Evolutionary conservation across 2,329 filamentous ascomycete genomes (phyloP).

Genomic region (Coniella vitis): DNA sequence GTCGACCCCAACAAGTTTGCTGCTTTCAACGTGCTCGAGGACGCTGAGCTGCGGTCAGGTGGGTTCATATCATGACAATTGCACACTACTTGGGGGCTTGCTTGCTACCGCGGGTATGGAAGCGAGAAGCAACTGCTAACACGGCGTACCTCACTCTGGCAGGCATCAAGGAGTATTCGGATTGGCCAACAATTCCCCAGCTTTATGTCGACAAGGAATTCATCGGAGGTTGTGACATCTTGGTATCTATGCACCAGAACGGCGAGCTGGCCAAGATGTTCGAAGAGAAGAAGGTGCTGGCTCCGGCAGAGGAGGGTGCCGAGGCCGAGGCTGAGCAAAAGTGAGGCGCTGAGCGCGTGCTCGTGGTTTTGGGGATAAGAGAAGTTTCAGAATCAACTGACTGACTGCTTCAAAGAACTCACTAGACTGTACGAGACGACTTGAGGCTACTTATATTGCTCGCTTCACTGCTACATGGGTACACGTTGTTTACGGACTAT

Average conservation of each 20-base stretch:
- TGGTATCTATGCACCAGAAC: conserved; percentile 95
- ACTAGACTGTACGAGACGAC: not conserved
- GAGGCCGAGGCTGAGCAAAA: conserved; percentile 25
- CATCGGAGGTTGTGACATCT: conserved; percentile 92
- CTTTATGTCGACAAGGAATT: conserved; percentile 95
- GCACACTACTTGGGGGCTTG: not conserved
- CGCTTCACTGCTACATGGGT: not conserved
- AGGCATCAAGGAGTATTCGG: conserved; percentile 99
- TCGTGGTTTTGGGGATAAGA: too few species aligned
- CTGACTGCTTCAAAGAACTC: not conserved
- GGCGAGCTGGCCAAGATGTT: conserved; percentile 87
- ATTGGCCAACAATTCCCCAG: conserved; percentile 98
- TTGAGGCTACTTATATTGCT: not conserved
- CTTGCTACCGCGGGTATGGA: not conserved
- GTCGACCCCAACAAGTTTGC: conserved; percentile 94
- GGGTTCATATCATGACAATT: conserved; percentile 24
- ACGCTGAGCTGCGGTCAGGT: conserved; percentile 79
- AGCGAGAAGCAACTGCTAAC: not conserved
- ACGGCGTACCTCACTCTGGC: not conserved
- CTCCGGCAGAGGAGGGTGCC: conserved; percentile 37
- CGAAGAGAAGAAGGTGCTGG: conserved; percentile 85
- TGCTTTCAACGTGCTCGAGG: conserved; percentile 96
- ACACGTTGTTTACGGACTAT: too few species aligned
- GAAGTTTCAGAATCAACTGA: not conserved
- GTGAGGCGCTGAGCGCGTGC: conserved; percentile 22